Conservation (phyloP, 2,329 filamentous ascomycete species). For the Phialemonium atrogriseum region DNA sequence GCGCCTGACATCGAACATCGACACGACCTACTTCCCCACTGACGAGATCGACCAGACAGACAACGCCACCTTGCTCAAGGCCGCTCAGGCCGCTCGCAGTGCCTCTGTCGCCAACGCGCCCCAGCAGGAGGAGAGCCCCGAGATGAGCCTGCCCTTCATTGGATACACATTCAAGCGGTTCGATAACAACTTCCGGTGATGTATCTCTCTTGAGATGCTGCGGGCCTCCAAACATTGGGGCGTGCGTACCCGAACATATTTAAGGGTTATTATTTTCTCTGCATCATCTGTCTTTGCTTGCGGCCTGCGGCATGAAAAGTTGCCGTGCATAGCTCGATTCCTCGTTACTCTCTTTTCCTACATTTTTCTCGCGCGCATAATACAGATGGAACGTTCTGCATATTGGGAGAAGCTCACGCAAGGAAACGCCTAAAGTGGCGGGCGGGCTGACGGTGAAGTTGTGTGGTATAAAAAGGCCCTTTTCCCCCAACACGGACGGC, state of each 20-base stretch:
- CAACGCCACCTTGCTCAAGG: slow-evolving; percentile 78
- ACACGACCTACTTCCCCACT: slow-evolving; percentile 97
- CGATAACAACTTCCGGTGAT: slow-evolving; percentile 58
- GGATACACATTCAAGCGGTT: slow-evolving; percentile 98
- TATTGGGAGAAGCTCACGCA: too few species aligned
- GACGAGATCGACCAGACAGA: slow-evolving; percentile 98
- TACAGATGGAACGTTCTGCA: too few species aligned
- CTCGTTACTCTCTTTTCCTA: too few species aligned
- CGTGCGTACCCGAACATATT: background rate
- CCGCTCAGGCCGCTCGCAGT: slow-evolving; percentile 67
- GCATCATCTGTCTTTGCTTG: too few species aligned
- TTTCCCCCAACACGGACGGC: too few species aligned
- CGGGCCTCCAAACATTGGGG: background rate
- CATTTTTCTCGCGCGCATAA: too few species aligned
- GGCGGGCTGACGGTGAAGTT: too few species aligned
- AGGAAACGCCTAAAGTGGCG: too few species aligned
- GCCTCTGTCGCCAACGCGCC: slow-evolving; percentile 25
- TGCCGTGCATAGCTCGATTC: too few species aligned
- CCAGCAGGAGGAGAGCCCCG: slow-evolving; percentile 70
- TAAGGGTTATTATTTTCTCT: background rate
- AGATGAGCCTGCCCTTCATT: slow-evolving; percentile 94
- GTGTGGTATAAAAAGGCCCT: too few species aligned
- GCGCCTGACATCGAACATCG: slow-evolving; percentile 83
- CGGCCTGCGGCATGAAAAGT: too few species aligned
- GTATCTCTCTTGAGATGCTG: background rate